Evolutionary conservation across 805 yeast species (phyloP).

Genomic region (Candida sakaeoensis): DNA sequence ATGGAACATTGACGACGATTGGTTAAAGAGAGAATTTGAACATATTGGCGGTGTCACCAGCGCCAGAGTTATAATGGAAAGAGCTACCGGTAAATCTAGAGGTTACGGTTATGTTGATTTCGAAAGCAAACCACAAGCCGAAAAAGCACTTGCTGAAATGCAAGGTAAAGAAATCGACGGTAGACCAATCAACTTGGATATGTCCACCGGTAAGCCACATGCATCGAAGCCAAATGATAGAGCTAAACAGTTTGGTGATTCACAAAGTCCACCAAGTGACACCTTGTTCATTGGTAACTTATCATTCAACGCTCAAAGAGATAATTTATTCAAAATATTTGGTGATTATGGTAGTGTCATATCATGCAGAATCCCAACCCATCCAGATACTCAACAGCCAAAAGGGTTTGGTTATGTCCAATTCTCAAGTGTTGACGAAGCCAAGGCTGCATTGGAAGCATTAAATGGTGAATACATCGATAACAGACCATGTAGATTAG

Average conservation of each 20-base stretch:
- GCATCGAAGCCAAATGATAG: slow-evolving; percentile 58
- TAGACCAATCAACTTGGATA: slow-evolving; percentile 89
- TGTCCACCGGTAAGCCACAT: slow-evolving; percentile 81
- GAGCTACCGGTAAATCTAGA: slow-evolving; percentile 87
- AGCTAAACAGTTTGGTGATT: slow-evolving; percentile 87
- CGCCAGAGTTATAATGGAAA: slow-evolving; percentile 93
- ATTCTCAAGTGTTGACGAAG: slow-evolving; percentile 81
- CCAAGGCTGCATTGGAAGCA: slow-evolving; percentile 81
- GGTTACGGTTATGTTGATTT: slow-evolving; percentile 99
- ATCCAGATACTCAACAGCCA: slow-evolving; percentile 98
- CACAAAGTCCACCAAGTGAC: slow-evolving; percentile 88
- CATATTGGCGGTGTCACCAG: slow-evolving; percentile 72
- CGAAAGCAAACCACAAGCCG: slow-evolving; percentile 70
- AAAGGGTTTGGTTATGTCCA: slow-evolving; percentile 99
- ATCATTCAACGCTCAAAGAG: slow-evolving; percentile 86
- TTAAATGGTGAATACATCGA: slow-evolving; percentile 85
- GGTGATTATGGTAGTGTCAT: slow-evolving; percentile 76
- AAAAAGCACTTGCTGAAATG: slow-evolving; percentile 76
- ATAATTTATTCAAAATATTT: slow-evolving; percentile 67
- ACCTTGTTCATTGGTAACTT: slow-evolving; percentile 95
- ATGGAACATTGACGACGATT: slow-evolving; percentile 94
- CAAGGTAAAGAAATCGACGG: slow-evolving; percentile 97
- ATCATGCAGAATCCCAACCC: slow-evolving; percentile 93
- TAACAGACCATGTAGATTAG: slow-evolving; percentile 93
- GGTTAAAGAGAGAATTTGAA: slow-evolving; percentile 87